Evolutionary conservation across 75 land plant genomes (phyloP).

Genomic region (Selaginella tamariscina): DNA sequence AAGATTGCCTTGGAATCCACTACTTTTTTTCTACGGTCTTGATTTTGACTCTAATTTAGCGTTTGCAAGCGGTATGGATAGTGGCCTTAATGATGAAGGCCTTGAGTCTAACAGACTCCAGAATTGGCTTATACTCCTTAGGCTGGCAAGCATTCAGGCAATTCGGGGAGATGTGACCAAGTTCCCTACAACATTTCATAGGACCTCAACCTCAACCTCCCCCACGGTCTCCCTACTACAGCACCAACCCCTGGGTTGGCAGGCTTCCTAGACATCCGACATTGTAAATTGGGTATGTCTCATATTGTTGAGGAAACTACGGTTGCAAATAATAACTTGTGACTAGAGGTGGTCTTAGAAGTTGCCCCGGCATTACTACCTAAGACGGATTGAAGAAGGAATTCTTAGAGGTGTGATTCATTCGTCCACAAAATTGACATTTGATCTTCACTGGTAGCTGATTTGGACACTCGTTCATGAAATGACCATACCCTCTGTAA

Average conservation of each 20-base stretch:
- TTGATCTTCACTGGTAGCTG: background rate
- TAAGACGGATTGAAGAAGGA: background rate
- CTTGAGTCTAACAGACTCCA: constrained; percentile 8
- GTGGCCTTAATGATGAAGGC: background rate
- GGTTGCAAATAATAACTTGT: background rate
- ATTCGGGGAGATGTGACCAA: background rate
- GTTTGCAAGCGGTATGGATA: background rate
- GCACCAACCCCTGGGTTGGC: background rate
- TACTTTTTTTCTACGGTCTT: background rate
- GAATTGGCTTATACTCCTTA: background rate
- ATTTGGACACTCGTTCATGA: background rate
- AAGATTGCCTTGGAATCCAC: constrained; percentile 7
- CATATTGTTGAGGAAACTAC: background rate
- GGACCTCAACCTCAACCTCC: background rate
- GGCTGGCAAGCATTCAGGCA: background rate
- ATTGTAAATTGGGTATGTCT: background rate
- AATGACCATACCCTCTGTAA: background rate
- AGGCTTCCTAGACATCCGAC: background rate
- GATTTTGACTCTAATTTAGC: background rate
- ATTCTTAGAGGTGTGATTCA: background rate
- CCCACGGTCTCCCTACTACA: background rate
- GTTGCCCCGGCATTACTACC: background rate
- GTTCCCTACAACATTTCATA: background rate
- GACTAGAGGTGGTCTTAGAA: background rate
- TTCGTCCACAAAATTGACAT: background rate